Conservation (phyloP, 768 basidiomycete genomes). For the Coprinopsis marcescibilis region DNA sequence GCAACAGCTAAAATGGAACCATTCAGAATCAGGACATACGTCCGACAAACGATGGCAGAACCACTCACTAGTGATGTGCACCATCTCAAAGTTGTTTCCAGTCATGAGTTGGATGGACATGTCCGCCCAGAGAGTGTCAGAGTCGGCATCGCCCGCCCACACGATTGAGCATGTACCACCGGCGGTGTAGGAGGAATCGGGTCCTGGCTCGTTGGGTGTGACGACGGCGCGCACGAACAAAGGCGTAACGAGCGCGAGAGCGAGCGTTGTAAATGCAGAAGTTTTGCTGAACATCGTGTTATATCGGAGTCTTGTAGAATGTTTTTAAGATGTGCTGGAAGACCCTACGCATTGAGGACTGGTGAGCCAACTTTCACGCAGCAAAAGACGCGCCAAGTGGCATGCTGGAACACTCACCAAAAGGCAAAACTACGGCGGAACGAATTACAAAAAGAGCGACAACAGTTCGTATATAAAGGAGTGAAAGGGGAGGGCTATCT, state of each 20-base stretch:
- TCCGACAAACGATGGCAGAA: background rate
- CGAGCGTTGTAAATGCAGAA: conserved; percentile 32
- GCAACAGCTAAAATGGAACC: conserved; percentile 46
- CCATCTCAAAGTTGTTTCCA: conserved; percentile 66
- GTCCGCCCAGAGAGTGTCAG: conserved; percentile 56
- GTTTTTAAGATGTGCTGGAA: no score
- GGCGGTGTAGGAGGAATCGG: conserved; percentile 50
- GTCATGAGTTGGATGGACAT: conserved; percentile 81
- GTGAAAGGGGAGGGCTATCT: no score
- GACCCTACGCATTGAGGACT: no score
- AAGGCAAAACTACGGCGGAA: no score
- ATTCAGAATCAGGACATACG: background rate
- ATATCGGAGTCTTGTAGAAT: no score
- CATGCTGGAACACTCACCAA: no score
- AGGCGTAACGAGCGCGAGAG: conserved; percentile 29
- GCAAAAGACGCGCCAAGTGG: no score
- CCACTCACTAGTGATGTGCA: conserved; percentile 56
- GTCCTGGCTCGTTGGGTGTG: conserved; percentile 52
- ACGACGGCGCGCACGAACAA: conserved; percentile 53
- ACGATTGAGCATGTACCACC: conserved; percentile 49
- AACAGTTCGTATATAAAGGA: no score
- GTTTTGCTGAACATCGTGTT: conserved; percentile 39
- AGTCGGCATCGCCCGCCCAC: conserved; percentile 52
- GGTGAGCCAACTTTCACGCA: no score
- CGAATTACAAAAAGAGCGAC: no score